phyloP scores from a whole-genome alignment of 148 eudicot genomes.

The Vaccinium myrtillus region DNA sequence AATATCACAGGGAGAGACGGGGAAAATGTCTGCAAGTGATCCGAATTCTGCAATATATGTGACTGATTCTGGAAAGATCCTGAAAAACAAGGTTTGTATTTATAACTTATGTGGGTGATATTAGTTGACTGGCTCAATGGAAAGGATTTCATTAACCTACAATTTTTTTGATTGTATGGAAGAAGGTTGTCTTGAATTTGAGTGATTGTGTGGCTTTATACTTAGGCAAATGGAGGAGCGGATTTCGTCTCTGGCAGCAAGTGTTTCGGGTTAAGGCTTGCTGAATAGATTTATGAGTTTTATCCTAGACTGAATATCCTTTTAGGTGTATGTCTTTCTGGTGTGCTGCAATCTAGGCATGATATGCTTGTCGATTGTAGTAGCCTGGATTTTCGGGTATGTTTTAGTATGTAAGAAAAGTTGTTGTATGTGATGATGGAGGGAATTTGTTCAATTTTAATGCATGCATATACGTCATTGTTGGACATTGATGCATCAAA shows the following conservation, averaged over 20 bases:
- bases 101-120: not conserved
- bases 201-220: not conserved
- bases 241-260: not conserved
- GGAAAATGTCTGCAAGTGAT: slow-evolving; percentile 98
- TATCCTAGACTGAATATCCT: not conserved
- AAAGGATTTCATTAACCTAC: not conserved
- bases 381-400: not conserved
- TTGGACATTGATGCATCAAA: not conserved
- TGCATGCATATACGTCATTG: not conserved
- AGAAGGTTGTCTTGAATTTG: not conserved
- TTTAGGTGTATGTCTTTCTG: not conserved
- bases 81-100: slow-evolving; percentile 68
- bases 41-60: slow-evolving; percentile 96
- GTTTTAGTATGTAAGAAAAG: not conserved
- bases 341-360: not conserved
- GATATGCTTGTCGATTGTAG: not conserved
- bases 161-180: not conserved
- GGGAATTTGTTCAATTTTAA: not conserved
- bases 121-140: not conserved
- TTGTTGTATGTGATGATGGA: not conserved
- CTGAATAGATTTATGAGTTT: not conserved
- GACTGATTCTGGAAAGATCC: slow-evolving; percentile 85
- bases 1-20: slow-evolving; percentile 76
- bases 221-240: not conserved
- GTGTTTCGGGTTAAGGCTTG: not conserved